These are phyloP conservation scores for Coemansia sp. DNA, from an alignment of 192 early-diverging fungal species.

Conservation along the genomic window DNA sequence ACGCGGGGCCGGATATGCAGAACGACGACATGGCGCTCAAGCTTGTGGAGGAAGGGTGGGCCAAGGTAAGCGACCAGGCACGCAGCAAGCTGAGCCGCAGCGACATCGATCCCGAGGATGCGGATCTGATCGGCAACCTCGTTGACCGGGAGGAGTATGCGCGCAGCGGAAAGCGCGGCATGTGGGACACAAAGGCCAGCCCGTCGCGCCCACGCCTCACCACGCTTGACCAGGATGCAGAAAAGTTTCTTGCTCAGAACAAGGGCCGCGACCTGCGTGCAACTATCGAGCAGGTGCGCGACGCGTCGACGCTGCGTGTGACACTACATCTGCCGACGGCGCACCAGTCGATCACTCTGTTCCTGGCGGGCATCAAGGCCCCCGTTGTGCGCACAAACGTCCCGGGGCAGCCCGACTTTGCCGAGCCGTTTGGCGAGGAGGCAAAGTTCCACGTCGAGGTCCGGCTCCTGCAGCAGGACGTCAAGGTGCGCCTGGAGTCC, in stretches of 20 bases:
- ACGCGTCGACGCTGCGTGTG: constrained; percentile 81
- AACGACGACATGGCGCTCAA: constrained; percentile 71
- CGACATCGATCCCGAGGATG: constrained; percentile 39
- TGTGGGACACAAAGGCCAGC: constrained; percentile 68
- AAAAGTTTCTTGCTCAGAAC: constrained; percentile 72
- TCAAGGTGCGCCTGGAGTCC: constrained; percentile 82
- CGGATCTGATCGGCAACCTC: constrained; percentile 47
- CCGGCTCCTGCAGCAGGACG: constrained; percentile 87
- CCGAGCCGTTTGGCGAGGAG: constrained; percentile 92
- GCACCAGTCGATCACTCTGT: constrained; percentile 72
- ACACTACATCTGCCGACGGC: constrained; percentile 67
- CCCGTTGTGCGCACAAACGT: constrained; percentile 76
- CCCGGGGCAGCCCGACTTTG: constrained; percentile 66
- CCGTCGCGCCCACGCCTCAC: constrained; percentile 40
- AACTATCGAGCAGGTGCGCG: constrained; percentile 94
- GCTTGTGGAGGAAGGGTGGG: constrained; percentile 82
- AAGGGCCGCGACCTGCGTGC: constrained; percentile 82
- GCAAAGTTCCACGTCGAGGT: constrained; percentile 90
- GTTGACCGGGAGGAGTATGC: constrained; percentile 73
- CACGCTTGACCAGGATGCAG: constrained; percentile 64
- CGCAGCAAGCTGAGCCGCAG: constrained; percentile 39
- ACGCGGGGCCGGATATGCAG: constrained; percentile 53
- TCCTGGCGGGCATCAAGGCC: constrained; percentile 81
- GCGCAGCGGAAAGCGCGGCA: constrained; percentile 65
- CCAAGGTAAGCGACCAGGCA: constrained; percentile 69